These are phyloP conservation scores for Schizophyllum commune DNA, from an alignment of 1,284 basidiomycete species.

Conservation along the genomic window DNA sequence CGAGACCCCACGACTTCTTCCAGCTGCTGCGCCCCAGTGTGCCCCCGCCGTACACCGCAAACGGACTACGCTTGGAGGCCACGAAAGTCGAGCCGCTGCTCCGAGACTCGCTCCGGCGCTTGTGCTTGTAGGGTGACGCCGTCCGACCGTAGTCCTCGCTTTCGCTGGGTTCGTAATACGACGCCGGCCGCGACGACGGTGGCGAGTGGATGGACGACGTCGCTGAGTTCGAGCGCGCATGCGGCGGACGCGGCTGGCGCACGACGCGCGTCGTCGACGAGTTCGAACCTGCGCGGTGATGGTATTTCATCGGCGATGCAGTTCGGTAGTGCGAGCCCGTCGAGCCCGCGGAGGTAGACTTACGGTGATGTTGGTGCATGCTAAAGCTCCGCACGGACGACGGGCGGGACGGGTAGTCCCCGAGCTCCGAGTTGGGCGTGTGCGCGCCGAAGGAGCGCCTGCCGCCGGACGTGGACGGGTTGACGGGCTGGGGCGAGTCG, in stretches of 20 bases:
- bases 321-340: slow-evolving; percentile 58
- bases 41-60: slow-evolving; percentile 39
- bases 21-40: slow-evolving; percentile 66
- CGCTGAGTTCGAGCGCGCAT: slow-evolving; percentile 63
- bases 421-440: slow-evolving; percentile 73
- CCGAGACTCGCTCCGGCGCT: slow-evolving; percentile 8
- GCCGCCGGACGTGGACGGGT: slow-evolving; percentile 27
- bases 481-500: slow-evolving; percentile 48
- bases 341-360: slow-evolving; percentile 70
- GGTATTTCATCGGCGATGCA: slow-evolving; percentile 62
- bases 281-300: slow-evolving; percentile 56
- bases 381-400: slow-evolving; percentile 68
- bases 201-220: slow-evolving; percentile 69
- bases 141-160: slow-evolving; percentile 28
- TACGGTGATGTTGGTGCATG: slow-evolving; percentile 53
- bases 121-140: slow-evolving; percentile 1
- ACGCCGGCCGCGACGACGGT: slow-evolving; percentile 63
- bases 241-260: slow-evolving; percentile 43
- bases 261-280: slow-evolving; percentile 74
- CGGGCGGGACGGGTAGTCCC: slow-evolving; percentile 65
- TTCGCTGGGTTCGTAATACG: slow-evolving; percentile 51
- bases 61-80: slow-evolving; percentile 68
- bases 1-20: slow-evolving; percentile 81
- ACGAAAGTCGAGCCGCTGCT: slow-evolving; percentile 50
- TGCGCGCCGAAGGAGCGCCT: slow-evolving; percentile 57